Conservation (phyloP, 768 basidiomycete genomes). For the Trametes maxima region DNA sequence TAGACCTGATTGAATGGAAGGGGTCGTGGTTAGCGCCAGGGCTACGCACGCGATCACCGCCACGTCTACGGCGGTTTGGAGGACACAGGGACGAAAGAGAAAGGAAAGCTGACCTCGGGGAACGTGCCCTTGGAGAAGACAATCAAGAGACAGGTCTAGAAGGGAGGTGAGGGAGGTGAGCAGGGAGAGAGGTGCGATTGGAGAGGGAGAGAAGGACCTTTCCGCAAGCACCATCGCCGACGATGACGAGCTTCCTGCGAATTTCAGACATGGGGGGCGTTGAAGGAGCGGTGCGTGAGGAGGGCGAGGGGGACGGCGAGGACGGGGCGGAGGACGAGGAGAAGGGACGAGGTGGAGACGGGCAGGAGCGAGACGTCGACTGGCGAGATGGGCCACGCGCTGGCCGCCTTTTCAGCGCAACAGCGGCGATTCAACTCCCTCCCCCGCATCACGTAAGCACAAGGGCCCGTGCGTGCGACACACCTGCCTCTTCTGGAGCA, state of each 20-base stretch:
- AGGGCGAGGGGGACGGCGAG: constrained; percentile 10
- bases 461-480: constrained; percentile 30
- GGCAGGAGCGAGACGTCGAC: constrained; percentile 25
- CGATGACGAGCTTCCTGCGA: constrained; percentile 97
- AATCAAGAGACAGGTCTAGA: constrained; percentile 88
- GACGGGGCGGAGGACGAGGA: constrained; percentile 14
- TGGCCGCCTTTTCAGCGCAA: constrained; percentile 31
- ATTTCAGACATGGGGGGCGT: constrained; percentile 83
- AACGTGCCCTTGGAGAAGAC: constrained; percentile 97
- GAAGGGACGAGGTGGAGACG: constrained; percentile 13
- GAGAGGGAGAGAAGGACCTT: constrained; percentile 54
- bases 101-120: constrained; percentile 69
- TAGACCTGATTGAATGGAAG: constrained; percentile 68
- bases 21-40: constrained; percentile 11
- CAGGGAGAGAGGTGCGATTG: constrained; percentile 17
- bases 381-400: constrained; percentile 22
- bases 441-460: constrained; percentile 15
- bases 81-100: neutral
- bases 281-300: constrained; percentile 3
- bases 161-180: constrained; percentile 17
- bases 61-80: constrained; percentile 9
- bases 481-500: neutral
- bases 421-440: constrained; percentile 16
- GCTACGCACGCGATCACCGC: constrained; percentile 14
- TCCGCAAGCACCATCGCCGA: constrained; percentile 97